Percentiles rank a stretch among this genome's conserved stretches.
phyloP scores from a whole-genome alignment of 2,329 filamentous ascomycete species.

The Arthrocladium fulminans region DNA sequence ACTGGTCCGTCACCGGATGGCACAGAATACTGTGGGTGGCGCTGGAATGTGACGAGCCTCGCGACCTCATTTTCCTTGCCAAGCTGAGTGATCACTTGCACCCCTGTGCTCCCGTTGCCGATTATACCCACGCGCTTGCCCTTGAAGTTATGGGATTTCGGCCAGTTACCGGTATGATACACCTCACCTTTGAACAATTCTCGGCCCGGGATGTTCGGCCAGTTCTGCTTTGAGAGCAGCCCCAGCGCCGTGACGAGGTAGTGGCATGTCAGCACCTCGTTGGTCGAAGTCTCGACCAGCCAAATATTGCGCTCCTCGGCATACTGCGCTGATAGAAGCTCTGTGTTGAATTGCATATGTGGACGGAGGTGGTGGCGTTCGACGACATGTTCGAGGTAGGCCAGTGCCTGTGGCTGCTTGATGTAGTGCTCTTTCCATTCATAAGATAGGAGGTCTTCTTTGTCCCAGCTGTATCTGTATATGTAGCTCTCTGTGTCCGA shows the following conservation, averaged over 20 bases:
- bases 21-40: slow-evolving; percentile 14
- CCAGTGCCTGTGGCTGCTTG: slow-evolving; percentile 27
- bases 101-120: slow-evolving; percentile 35
- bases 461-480: slow-evolving; percentile 13
- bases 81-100: slow-evolving; percentile 28
- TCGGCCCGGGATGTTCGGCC: slow-evolving; percentile 38
- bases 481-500: slow-evolving; percentile 16
- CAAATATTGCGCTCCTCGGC: slow-evolving; percentile 14
- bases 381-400: slow-evolving; percentile 29
- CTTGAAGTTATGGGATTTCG: slow-evolving; percentile 16
- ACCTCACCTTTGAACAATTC: slow-evolving; percentile 29
- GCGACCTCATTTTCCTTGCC: slow-evolving; percentile 9
- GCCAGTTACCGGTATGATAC: slow-evolving; percentile 39
- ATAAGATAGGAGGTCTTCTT: slow-evolving; percentile 8
- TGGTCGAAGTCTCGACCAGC: slow-evolving; percentile 23
- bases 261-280: slow-evolving; percentile 22
- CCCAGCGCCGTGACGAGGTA: slow-evolving; percentile 42
- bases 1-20: slow-evolving; percentile 12
- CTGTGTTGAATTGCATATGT: slow-evolving; percentile 36
- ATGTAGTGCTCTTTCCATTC: slow-evolving; percentile 31
- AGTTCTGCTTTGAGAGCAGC: slow-evolving; percentile 49
- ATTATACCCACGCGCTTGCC: slow-evolving; percentile 31
- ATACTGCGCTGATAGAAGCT: slow-evolving; percentile 22
- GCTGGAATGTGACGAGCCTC: slow-evolving; percentile 11
- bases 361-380: slow-evolving; percentile 28